Conservation (phyloP, 1,284 basidiomycete genomes). For the Ceratobasidium sp. region DNA sequence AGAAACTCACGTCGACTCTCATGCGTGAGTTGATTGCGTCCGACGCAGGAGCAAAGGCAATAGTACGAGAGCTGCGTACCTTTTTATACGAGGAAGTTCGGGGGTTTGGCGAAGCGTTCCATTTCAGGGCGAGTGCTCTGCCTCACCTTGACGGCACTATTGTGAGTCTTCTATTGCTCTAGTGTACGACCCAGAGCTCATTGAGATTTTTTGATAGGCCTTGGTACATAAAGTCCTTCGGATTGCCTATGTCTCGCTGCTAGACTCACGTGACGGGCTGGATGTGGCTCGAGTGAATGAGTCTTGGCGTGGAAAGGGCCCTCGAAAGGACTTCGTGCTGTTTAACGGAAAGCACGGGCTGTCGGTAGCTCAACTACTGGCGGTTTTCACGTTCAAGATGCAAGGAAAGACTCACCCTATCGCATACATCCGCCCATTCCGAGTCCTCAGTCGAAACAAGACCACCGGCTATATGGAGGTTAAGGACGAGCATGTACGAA, state of each 20-base stretch:
- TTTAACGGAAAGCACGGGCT: background rate
- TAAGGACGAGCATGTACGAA: background rate
- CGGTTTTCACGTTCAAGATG: background rate
- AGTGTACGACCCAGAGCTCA: background rate
- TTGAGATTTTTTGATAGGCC: background rate
- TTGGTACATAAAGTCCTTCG: background rate
- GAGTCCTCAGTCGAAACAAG: background rate
- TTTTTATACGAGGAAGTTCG: conserved; percentile 1
- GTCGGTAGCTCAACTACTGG: background rate
- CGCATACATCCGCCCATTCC: background rate
- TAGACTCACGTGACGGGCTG: conserved; percentile 2
- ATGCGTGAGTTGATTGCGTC: background rate
- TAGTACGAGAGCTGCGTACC: background rate
- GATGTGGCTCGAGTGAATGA: background rate
- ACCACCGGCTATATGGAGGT: conserved; percentile 6
- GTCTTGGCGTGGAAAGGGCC: background rate
- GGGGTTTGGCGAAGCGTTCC: background rate
- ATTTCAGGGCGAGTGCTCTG: background rate
- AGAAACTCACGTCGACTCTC: background rate
- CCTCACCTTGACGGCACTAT: background rate
- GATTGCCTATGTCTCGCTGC: background rate
- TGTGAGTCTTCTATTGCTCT: background rate
- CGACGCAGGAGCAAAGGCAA: background rate
- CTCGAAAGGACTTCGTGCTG: background rate
- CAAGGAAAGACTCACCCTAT: background rate